Percentiles rank a stretch among this genome's conserved stretches.
Evolutionary conservation across 2,329 filamentous ascomycete species (phyloP).

Genomic region (Xylaria sp.): DNA sequence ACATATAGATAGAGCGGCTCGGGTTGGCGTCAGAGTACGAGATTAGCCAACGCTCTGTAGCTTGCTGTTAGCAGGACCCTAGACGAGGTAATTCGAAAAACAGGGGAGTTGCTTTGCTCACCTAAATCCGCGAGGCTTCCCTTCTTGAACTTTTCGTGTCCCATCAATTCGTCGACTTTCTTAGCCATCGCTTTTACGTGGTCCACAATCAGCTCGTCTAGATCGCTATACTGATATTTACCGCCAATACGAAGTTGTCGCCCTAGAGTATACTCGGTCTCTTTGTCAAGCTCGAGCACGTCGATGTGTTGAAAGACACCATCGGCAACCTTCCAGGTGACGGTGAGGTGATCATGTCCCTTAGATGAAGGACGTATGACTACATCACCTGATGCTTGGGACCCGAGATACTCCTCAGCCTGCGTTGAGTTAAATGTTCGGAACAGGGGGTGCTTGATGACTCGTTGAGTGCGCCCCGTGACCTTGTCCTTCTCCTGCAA

Average conservation of each 20-base stretch:
- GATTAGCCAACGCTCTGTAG: slow-evolving; percentile 86
- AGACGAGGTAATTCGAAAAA: not conserved
- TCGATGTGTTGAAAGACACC: slow-evolving; percentile 98
- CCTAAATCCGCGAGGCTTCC: slow-evolving; percentile 81
- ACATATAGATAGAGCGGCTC: slow-evolving; percentile 89
- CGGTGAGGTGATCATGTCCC: slow-evolving; percentile 90
- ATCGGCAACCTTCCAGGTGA: slow-evolving; percentile 98
- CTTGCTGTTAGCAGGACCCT: slow-evolving; percentile 31
- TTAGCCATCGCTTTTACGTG: slow-evolving; percentile 97
- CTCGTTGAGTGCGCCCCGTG: slow-evolving; percentile 84
- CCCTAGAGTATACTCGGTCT: slow-evolving; percentile 94
- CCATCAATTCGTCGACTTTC: slow-evolving; percentile 96
- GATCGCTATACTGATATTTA: slow-evolving; percentile 91
- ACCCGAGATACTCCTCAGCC: slow-evolving; percentile 90
- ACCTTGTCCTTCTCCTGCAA: slow-evolving; percentile 84
- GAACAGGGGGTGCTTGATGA: slow-evolving; percentile 98
- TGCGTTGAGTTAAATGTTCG: slow-evolving; percentile 89
- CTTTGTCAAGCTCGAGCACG: slow-evolving; percentile 94
- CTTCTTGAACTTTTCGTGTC: slow-evolving; percentile 90
- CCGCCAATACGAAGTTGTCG: slow-evolving; percentile 82
- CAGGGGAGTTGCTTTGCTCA: slow-evolving; percentile 63
- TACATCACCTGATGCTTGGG: slow-evolving; percentile 83
- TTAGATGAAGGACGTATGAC: slow-evolving; percentile 96
- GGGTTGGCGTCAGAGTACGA: slow-evolving; percentile 97
- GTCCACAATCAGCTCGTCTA: slow-evolving; percentile 95